These are phyloP conservation scores for Polygonum aviculare DNA, from an alignment of 148 eudicot species.

Conservation along the genomic window DNA sequence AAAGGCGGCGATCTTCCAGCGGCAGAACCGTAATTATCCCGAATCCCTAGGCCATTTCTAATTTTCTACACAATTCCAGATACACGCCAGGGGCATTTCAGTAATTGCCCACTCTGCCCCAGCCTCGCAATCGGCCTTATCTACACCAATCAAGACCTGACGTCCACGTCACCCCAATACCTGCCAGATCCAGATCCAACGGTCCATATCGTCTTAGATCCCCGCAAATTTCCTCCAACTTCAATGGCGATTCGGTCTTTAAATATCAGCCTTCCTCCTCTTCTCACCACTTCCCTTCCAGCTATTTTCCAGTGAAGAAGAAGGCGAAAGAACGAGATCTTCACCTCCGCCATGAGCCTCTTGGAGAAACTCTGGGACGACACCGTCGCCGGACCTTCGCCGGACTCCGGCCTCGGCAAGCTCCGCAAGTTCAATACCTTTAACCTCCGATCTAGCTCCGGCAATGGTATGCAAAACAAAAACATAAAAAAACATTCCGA, in stretches of 20 bases:
- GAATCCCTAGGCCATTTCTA: not conserved
- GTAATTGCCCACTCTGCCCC: not conserved
- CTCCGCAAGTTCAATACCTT: conserved; percentile 48
- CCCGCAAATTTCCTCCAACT: not conserved
- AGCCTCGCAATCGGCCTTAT: not conserved
- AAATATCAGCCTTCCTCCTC: conserved; percentile 18
- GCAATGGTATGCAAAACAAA: conserved; percentile 47
- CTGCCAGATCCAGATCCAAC: conserved; percentile 33
- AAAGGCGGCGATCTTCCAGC: conserved; percentile 3
- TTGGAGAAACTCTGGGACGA: conserved; percentile 85
- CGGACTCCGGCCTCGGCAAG: conserved; percentile 75
- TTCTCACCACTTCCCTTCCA: not conserved
- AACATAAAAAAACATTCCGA: not conserved
- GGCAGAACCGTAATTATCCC: not conserved
- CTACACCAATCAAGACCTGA: not conserved
- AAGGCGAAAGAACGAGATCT: not conserved
- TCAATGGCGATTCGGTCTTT: conserved; percentile 12
- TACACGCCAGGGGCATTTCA: not conserved
- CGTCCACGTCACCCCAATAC: not conserved
- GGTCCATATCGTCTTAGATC: conserved; percentile 19
- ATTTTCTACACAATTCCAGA: not conserved
- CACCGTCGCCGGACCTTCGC: conserved; percentile 74
- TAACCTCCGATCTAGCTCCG: conserved; percentile 31
- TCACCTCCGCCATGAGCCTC: conserved; percentile 33
- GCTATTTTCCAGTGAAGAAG: not conserved